These are phyloP conservation scores for Aurantiochytrium sp. DNA, from an alignment of 108 stramenopile species.

Conservation along the genomic window DNA sequence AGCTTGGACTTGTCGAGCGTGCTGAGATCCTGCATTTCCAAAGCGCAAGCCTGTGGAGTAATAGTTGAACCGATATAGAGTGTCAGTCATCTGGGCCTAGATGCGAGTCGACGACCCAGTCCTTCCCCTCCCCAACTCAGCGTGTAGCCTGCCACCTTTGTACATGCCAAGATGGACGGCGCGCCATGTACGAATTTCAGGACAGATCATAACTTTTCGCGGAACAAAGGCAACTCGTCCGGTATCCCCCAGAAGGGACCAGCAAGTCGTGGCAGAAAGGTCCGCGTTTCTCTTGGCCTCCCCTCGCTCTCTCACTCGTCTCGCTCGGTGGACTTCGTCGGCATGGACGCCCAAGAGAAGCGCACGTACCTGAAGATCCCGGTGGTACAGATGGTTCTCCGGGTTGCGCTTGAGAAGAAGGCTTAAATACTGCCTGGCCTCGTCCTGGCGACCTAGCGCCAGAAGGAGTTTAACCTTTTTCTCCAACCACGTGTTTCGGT, in stretches of 20 bases:
- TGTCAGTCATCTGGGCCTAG: too few relatives aligned
- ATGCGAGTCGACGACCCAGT: background rate
- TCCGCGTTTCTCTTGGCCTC: background rate
- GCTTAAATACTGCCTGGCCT: conserved; percentile 63
- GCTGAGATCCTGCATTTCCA: background rate
- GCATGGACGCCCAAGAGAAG: background rate
- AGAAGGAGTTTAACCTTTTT: conserved; percentile 69
- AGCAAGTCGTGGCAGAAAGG: conserved; percentile 25
- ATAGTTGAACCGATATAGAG: background rate
- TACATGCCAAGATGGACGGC: background rate
- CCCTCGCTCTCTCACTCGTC: background rate
- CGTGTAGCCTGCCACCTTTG: background rate
- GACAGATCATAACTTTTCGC: background rate
- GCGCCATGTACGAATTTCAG: background rate
- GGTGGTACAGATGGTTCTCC: conserved; percentile 83
- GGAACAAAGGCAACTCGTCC: background rate
- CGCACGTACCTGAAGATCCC: conserved; percentile 72
- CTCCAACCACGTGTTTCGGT: conserved; percentile 64
- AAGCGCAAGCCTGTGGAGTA: background rate
- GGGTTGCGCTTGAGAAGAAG: conserved; percentile 62
- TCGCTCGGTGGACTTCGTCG: background rate
- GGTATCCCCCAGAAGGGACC: background rate
- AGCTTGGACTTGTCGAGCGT: background rate
- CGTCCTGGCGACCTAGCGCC: conserved; percentile 61
- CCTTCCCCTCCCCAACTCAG: background rate